These are phyloP conservation scores for Planoprotostelium fungivorum DNA, from an alignment of 78 protist genomes.

Conservation along the genomic window DNA sequence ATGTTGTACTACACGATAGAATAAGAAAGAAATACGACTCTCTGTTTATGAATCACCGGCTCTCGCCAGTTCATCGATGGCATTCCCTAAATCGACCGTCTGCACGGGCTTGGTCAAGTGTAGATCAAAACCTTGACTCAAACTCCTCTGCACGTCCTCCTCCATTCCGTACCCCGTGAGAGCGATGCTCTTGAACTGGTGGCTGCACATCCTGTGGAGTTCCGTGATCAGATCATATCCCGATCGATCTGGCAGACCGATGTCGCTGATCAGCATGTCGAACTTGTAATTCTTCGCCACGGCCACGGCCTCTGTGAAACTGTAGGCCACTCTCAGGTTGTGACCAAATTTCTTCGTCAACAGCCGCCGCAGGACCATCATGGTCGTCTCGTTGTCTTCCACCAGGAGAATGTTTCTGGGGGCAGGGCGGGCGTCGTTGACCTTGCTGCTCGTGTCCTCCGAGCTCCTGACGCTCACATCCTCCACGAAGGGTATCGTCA, in stretches of 20 bases:
- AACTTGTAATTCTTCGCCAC: neutral
- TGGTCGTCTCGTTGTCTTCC: neutral
- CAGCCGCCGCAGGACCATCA: neutral
- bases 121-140: neutral
- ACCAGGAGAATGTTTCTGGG: neutral
- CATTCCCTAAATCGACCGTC: neutral
- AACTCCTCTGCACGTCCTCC: constrained; percentile 2
- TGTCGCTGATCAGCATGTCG: neutral
- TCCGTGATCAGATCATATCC: neutral
- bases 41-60: neutral
- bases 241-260: neutral
- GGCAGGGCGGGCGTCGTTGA: neutral
- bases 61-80: neutral
- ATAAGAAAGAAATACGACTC: neutral
- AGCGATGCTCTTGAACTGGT: neutral
- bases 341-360: neutral
- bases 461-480: neutral
- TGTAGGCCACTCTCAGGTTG: neutral
- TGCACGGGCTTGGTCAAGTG: neutral
- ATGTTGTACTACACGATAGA: too few species aligned
- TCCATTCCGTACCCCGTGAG: neutral
- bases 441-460: neutral
- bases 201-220: neutral
- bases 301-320: neutral
- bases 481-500: neutral